Conservation (phyloP, 495 filamentous ascomycete genomes). For the Hypoxylon trugodes region DNA sequence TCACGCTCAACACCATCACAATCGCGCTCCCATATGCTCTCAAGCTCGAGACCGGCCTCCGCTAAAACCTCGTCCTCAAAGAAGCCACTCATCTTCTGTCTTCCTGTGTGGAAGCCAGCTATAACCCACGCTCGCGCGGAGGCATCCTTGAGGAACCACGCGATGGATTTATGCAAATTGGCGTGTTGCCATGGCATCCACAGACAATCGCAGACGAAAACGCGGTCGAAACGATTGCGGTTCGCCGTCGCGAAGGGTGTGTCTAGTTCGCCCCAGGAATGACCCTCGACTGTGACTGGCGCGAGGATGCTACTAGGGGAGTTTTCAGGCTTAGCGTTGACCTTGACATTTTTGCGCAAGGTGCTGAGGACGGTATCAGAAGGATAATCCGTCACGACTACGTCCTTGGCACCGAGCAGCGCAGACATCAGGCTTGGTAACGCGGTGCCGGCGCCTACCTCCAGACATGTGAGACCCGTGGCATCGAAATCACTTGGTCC, state of each 20-base stretch:
- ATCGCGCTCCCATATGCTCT: slow-evolving; percentile 79
- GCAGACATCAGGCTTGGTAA: slow-evolving; percentile 74
- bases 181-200: slow-evolving; percentile 86
- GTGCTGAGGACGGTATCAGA: slow-evolving; percentile 67
- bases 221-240: slow-evolving; percentile 66
- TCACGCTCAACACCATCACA: slow-evolving; percentile 69
- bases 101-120: slow-evolving; percentile 85
- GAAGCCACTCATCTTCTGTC: slow-evolving; percentile 74
- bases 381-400: slow-evolving; percentile 83
- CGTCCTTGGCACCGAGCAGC: slow-evolving; percentile 67
- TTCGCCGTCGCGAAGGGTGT: slow-evolving; percentile 62
- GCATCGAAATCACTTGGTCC: slow-evolving; percentile 44
- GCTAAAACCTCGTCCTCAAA: slow-evolving; percentile 67
- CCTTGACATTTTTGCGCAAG: slow-evolving; percentile 67
- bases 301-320: slow-evolving; percentile 31
- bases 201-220: slow-evolving; percentile 83
- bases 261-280: slow-evolving; percentile 74
- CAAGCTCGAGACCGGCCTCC: slow-evolving; percentile 68
- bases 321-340: slow-evolving; percentile 28
- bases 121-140: slow-evolving; percentile 70
- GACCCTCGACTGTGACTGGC: slow-evolving; percentile 63
- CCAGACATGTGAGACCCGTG: slow-evolving; percentile 51
- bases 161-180: slow-evolving; percentile 73
- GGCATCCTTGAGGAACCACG: slow-evolving; percentile 68
- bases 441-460: slow-evolving; percentile 74